phyloP scores from a whole-genome alignment of 2,329 filamentous ascomycete species.

The Dactylellina parvicollis region DNA sequence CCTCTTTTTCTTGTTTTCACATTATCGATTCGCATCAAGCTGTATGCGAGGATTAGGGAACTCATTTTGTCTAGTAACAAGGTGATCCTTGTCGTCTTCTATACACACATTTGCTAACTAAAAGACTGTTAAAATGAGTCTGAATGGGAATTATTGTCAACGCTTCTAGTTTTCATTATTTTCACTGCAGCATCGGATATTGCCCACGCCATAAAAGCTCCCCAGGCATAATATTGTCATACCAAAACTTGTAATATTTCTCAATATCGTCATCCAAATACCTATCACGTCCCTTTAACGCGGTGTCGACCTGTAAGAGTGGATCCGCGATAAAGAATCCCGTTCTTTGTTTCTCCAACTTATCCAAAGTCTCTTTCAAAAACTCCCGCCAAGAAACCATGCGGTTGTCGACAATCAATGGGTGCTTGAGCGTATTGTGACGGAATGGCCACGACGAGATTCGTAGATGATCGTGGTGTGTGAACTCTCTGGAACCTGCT shows the following conservation, averaged over 20 bases:
- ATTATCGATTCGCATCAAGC: too few relatives aligned
- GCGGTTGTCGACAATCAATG: constrained; percentile 8
- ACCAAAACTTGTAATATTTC: constrained; percentile 32
- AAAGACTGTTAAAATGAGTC: too few relatives aligned
- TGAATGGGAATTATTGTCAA: too few relatives aligned
- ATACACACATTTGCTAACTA: too few relatives aligned
- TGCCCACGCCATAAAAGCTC: constrained; percentile 2
- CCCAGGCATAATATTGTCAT: constrained; percentile 13
- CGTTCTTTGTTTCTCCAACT: not conserved
- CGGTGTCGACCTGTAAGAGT: constrained; percentile 2
- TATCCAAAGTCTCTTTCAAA: not conserved
- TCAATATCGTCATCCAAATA: constrained; percentile 11
- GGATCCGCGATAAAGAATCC: constrained; percentile 14
- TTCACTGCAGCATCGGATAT: constrained; percentile 6
- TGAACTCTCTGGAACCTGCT: not conserved
- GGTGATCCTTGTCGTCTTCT: too few relatives aligned
- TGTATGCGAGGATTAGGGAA: too few relatives aligned
- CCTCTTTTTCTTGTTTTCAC: too few relatives aligned
- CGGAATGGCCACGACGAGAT: not conserved
- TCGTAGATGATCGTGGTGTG: not conserved
- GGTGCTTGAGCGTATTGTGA: not conserved
- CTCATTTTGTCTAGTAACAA: too few relatives aligned
- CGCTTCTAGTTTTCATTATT: too few relatives aligned
- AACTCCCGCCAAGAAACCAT: constrained; percentile 11
- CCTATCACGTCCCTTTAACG: not conserved